Base-by-base conservation (phyloP, 2,329 filamentous ascomycete genomes). In the Didymella lethalis region DNA sequence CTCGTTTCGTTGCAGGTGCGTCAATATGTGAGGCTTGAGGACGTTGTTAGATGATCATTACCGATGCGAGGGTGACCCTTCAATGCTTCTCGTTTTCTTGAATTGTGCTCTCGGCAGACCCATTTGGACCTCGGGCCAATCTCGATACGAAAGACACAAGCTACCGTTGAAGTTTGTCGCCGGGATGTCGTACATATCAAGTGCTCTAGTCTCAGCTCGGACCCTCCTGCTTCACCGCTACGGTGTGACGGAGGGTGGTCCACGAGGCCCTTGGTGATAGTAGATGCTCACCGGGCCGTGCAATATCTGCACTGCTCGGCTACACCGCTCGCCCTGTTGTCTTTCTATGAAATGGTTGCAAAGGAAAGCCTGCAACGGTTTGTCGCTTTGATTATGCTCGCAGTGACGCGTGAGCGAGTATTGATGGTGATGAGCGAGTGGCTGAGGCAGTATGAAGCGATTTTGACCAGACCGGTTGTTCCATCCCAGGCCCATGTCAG, bases 401-500 rank as follows among this genome's bases (percentile, higher is more conserved):
- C 23, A 43, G 11, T 11, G 4, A 43, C 16, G 20, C 16, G 48
- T 28, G 20, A 18, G 7, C 16, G 40, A 11, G 23, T 12, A 12
- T 23, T 14, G n/a, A 36, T 28, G 23, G 7, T 18, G 29, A 31
- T 38, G 29, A 49, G 29, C 38, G 31, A 28, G 10, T 14, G 43
- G 40, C 43, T 31, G 18, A 14, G 48, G 41, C 40, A 20, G 31
- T 28, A 31, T 34, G 23, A 46, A 50, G 18, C 41, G n/a, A 50
- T 12, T 38, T 32, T 54, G 54, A 48, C 54, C 58, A 63, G 41
- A 52, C 55, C 44, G 53, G 49, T 47, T 50, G 45, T 46, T 54
- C 52, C 47, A 63, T 73, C 66, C 72, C 72, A 68, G 68, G 60
- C 62, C 74, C 73, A 70, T 74, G 72, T 73, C 70, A 65, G 60